Evolutionary conservation across 2,329 filamentous ascomycete genomes (phyloP), one percentile per base, ranked within the genome.

Genomic region (Aspergillus aculeatus): DNA sequence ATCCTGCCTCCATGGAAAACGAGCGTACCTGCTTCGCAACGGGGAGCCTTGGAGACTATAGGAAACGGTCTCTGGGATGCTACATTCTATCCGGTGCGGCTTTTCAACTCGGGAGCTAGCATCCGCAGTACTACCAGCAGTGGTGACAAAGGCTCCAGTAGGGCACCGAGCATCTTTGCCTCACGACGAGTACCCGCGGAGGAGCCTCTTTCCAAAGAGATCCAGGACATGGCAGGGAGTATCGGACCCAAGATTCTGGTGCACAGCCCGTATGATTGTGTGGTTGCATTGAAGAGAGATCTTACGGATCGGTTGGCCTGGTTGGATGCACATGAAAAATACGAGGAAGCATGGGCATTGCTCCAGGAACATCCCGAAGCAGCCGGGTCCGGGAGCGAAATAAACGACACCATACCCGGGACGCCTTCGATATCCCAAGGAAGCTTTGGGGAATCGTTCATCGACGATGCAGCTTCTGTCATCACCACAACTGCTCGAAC

Each of bases 191-290:
- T 54, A 75, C 83, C 67, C 74, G 62, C 61, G 19, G 71, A 73
- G 24, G 75, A 75, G 26, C 70, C 72, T 62, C 57, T 75, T 49
- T 64, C 74, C 21, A 76, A 76, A 64, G 74, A 79, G 62, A 63
- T 77, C 2, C 81, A 83, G 64, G 82, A 80, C 50, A 78, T 83
- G 64, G 78, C 79, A 19, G 75, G 78, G 5, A 81, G 82, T 10
- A 80, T 83, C 41, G 87, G 88, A 6, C 81, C 88, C 65, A 90
- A 98, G 70, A 90, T 99, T 16, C 97, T 97, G 72, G 91, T 99
- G 47, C 92, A 96, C 69, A 97, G 92, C 68, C 95, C 95, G 0
- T 99, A 96, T 71, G 95, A 99, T 75, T 98, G 93, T 69, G 89
- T 98, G n/a, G 80, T 97, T 57, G 91, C 92, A 0, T 91, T 95